Conservation (phyloP, 768 basidiomycete species). For the Mrakia frigida region DNA sequence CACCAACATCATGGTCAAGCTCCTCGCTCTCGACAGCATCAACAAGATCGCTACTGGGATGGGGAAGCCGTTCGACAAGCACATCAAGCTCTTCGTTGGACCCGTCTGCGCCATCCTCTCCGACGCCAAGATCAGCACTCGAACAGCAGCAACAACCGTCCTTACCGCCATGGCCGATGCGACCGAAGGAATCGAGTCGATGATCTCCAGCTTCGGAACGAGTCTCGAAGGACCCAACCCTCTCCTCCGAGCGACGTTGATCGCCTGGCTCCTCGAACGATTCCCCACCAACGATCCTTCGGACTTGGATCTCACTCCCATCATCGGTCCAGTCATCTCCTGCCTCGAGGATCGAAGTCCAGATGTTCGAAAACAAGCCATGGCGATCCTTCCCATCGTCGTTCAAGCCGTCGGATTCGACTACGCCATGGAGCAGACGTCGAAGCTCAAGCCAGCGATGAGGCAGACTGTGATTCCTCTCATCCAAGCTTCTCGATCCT, state of each 20-base stretch:
- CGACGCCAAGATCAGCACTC: constrained; percentile 85
- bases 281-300: constrained; percentile 54
- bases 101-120: constrained; percentile 78
- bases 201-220: constrained; percentile 70
- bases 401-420: constrained; percentile 73
- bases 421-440: constrained; percentile 77
- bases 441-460: constrained; percentile 84
- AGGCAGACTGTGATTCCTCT: constrained; percentile 74
- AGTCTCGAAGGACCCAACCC: constrained; percentile 84
- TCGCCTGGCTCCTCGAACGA: constrained; percentile 76
- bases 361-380: constrained; percentile 88
- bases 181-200: constrained; percentile 74
- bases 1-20: constrained; percentile 90
- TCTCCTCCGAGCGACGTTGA: constrained; percentile 64
- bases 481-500: constrained; percentile 66
- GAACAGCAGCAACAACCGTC: constrained; percentile 68
- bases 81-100: constrained; percentile 66
- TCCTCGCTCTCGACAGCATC: constrained; percentile 81
- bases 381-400: constrained; percentile 69
- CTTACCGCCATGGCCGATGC: constrained; percentile 77
- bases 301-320: constrained; percentile 61
- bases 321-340: constrained; percentile 61
- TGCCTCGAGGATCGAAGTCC: constrained; percentile 85
- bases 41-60: constrained; percentile 85
- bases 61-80: constrained; percentile 92